phyloP scores from a whole-genome alignment of 2,329 filamentous ascomycete species.

The Magnaporthales sp. region DNA sequence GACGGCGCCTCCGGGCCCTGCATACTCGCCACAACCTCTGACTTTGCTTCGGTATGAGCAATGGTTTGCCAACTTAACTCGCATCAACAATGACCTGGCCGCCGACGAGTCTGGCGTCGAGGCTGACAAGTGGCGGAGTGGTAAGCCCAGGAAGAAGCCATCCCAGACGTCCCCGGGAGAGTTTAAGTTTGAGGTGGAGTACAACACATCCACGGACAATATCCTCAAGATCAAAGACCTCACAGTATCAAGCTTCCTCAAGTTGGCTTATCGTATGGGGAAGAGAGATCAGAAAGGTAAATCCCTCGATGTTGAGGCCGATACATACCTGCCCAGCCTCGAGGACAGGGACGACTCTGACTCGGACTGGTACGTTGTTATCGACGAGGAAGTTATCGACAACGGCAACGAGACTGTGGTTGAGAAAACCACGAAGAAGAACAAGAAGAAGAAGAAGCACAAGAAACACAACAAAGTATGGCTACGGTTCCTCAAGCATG shows the following conservation, averaged over 20 bases:
- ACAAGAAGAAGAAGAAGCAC: conserved; percentile 33
- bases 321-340: conserved; percentile 4
- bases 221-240: conserved; percentile 71
- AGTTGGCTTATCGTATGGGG: conserved; percentile 73
- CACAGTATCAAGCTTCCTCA: conserved; percentile 73
- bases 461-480: conserved; percentile 59
- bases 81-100: conserved; percentile 66
- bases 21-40: conserved; percentile 78
- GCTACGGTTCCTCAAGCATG: conserved; percentile 68
- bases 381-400: conserved; percentile 19
- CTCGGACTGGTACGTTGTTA: conserved; percentile 18
- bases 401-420: conserved; percentile 18
- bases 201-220: conserved; percentile 71
- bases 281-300: conserved; percentile 22
- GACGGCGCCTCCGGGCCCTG: conserved; percentile 70
- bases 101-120: conserved; percentile 18
- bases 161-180: conserved; percentile 46
- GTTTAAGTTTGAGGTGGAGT: conserved; percentile 75
- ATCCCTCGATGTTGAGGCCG: conserved; percentile 11
- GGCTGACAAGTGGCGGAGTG: conserved; percentile 48
- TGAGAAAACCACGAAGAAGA: conserved; percentile 32
- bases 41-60: conserved; percentile 76
- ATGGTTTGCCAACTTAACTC: conserved; percentile 89
- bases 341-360: conserved; percentile 11
- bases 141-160: conserved; percentile 51